Base-by-base conservation (phyloP, 179 eudicot genomes). In the Pouteria campechiana region DNA sequence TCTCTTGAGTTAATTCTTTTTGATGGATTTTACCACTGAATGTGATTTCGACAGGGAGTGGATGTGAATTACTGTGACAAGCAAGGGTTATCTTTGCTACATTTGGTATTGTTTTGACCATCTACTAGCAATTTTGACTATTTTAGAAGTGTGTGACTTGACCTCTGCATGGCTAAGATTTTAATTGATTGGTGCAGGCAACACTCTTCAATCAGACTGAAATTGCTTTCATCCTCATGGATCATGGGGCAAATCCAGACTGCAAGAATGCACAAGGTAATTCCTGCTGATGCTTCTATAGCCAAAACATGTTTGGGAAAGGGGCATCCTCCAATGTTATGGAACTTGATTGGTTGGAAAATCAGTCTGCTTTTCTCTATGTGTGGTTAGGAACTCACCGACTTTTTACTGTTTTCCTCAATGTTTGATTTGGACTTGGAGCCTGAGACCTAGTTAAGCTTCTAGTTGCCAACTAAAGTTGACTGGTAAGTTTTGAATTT, bases 21-120 rank as follows among this genome's bases (percentile, higher is more conserved):
- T 33, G 6, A 17, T 35, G 29, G 12, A 27, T 45, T 4, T 40
- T 41, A 10, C 30, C 15, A 8, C 3, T 21, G 8, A 18, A 30
- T 9, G 28, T 20, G 23, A 17, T 18, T 17, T 53, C 57, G 41
- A 47, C 66, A 90, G 98, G 98, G 96, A 24, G 93, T 90, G 46
- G 96, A 90, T 68, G 76, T 96, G 53, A 90, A 86, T 65, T 90
- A 79, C 60, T 62, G 78, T 55, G 98, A 90, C 76, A 90, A 82
- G 67, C 98, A 86, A 79, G 96, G 96, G 41, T 65, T 81, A 20
- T 81, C 93, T 41, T 61, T 90, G 57, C 72, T 90, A 42, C 98
- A 90, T 68, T 57, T 90, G 93, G 98, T 90, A 74, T 44, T 20
- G 38, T 37, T 41, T 51, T 17, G 20, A 25, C 18, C 24, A 11